Percentiles rank a stretch among this genome's conserved stretches.
phyloP scores from a whole-genome alignment of 2,329 filamentous ascomycete genomes.

The Fusarium sp. region DNA sequence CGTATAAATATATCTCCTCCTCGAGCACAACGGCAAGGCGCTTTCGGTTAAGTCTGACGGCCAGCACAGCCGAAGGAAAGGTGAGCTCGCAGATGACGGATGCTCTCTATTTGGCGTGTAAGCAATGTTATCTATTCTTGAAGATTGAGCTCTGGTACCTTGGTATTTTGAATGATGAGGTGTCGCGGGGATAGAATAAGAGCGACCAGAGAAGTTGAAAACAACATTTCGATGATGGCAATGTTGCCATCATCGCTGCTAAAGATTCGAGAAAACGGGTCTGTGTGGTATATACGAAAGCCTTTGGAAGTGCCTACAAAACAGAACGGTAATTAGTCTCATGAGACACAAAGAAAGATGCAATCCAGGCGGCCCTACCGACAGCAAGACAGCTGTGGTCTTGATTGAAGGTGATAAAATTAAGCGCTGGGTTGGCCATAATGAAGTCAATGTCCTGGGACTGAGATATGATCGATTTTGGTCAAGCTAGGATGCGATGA shows the following conservation, averaged over 20 bases:
- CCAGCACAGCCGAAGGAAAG: conserved; percentile 95
- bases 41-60: conserved; percentile 93
- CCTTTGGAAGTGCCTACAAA: conserved; percentile 85
- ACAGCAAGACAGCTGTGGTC: conserved; percentile 98
- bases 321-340: conserved; percentile 14
- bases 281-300: conserved; percentile 96
- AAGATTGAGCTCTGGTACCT: conserved; percentile 65
- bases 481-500: background rate
- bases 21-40: conserved; percentile 93
- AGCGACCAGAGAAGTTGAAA: conserved; percentile 96
- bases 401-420: conserved; percentile 99
- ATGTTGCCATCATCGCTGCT: conserved; percentile 96
- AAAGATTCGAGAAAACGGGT: conserved; percentile 95
- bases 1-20: conserved; percentile 97
- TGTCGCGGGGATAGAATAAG: conserved; percentile 92
- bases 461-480: background rate
- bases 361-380: conserved; percentile 66
- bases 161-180: conserved; percentile 96
- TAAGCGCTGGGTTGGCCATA: conserved; percentile 81
- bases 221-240: conserved; percentile 97
- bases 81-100: conserved; percentile 98
- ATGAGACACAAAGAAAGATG: conserved; percentile 14
- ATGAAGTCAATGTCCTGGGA: conserved; percentile 39
- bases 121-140: conserved; percentile 23
- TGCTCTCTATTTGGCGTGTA: conserved; percentile 60